These are phyloP conservation scores for Wickerhamiella brachini DNA, from an alignment of 805 yeast species.

Conservation along the genomic window DNA sequence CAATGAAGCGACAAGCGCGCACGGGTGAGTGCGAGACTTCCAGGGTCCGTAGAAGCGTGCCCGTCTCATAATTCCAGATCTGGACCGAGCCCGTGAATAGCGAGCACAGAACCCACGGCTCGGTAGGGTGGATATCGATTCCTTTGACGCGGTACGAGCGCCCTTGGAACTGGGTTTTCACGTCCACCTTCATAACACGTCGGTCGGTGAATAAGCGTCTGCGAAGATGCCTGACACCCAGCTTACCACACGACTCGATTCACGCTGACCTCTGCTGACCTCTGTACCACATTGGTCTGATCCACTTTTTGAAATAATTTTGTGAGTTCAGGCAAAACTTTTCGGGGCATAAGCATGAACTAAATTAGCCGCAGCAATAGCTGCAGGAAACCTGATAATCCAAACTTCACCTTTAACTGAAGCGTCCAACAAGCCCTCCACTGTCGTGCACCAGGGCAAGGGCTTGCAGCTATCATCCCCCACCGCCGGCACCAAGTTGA, in stretches of 20 bases:
- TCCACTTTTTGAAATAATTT: no score
- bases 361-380: no score
- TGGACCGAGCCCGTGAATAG: slow-evolving; percentile 80
- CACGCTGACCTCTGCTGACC: no score
- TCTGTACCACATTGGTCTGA: no score
- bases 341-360: no score
- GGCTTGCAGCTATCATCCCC: not conserved
- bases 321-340: no score
- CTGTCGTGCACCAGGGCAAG: no score
- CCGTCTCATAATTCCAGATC: slow-evolving; percentile 89
- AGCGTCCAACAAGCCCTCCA: no score
- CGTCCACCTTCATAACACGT: slow-evolving; percentile 34
- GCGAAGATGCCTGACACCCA: no score
- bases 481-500: not conserved
- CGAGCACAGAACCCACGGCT: slow-evolving; percentile 94
- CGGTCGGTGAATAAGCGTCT: not conserved
- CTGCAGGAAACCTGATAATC: no score
- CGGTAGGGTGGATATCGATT: slow-evolving; percentile 93
- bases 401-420: no score
- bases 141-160: slow-evolving; percentile 97
- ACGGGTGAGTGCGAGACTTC: slow-evolving; percentile 95
- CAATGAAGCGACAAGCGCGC: slow-evolving; percentile 87
- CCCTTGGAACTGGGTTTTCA: slow-evolving; percentile 69
- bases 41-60: slow-evolving; percentile 67
- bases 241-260: no score